phyloP scores from a whole-genome alignment of 2,329 filamentous ascomycete species.

The Exserohilum rostratum region DNA sequence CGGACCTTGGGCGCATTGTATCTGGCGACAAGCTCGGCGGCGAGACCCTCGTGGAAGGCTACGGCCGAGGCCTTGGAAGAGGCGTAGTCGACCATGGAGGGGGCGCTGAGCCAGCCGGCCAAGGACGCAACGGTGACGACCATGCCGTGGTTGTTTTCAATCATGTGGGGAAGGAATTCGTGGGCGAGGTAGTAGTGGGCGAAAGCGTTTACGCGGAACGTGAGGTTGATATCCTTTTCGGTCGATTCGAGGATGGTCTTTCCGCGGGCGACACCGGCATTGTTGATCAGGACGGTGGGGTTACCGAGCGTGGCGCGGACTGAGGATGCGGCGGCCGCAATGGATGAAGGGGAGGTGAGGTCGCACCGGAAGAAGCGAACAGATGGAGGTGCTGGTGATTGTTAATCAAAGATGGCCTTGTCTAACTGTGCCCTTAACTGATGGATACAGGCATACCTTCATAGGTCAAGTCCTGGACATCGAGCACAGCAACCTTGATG shows the following conservation, averaged over 20 bases:
- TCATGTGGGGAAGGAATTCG: conserved; percentile 71
- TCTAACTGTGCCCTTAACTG: too few species aligned
- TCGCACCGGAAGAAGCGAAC: conserved; percentile 75
- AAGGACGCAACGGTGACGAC: conserved; percentile 72
- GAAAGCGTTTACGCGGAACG: conserved; percentile 74
- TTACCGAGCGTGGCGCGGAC: conserved; percentile 64
- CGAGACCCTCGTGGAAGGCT: conserved; percentile 69
- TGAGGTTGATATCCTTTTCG: conserved; percentile 66
- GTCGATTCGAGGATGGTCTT: conserved; percentile 65
- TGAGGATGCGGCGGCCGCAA: conserved; percentile 58
- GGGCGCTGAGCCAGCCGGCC: conserved; percentile 65
- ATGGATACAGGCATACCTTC: conserved; percentile 38
- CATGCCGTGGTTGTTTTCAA: conserved; percentile 70
- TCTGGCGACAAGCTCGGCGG: conserved; percentile 51
- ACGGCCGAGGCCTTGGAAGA: conserved; percentile 70
- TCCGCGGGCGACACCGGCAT: conserved; percentile 69
- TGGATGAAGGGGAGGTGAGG: conserved; percentile 63
- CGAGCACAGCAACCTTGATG: conserved; percentile 73
- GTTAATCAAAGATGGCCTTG: conserved; percentile 5
- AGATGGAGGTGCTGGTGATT: conserved; percentile 52
- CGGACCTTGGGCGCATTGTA: conserved; percentile 69
- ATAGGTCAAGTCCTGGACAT: conserved; percentile 68
- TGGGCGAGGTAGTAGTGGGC: conserved; percentile 70
- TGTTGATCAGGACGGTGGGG: conserved; percentile 75
- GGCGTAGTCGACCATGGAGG: conserved; percentile 71